phyloP scores from a whole-genome alignment of 2,329 filamentous ascomycete species.

The Ascocoryne sarcoides region DNA sequence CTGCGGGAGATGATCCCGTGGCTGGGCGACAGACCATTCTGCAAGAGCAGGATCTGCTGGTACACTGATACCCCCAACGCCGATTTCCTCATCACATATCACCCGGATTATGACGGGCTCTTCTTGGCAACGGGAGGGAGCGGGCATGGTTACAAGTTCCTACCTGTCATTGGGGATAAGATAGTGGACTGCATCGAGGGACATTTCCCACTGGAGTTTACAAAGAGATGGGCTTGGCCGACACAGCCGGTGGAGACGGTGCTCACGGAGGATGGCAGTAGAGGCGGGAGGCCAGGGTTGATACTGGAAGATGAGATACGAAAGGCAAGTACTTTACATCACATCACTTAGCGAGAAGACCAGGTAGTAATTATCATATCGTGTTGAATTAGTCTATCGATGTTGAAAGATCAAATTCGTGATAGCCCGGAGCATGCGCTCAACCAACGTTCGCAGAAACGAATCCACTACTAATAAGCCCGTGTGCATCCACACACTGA shows the following conservation, averaged over 20 bases:
- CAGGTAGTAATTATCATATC: slow-evolving; percentile 6
- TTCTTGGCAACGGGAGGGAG: slow-evolving; percentile 42
- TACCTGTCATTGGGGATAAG: slow-evolving; percentile 38
- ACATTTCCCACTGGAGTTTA: slow-evolving; percentile 33
- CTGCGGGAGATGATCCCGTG: slow-evolving; percentile 41
- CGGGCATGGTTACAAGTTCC: slow-evolving; percentile 43
- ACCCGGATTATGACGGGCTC: slow-evolving; percentile 38
- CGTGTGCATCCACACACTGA: background rate
- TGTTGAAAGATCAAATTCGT: slow-evolving; percentile 9
- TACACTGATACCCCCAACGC: slow-evolving; percentile 57
- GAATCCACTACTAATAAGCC: slow-evolving; percentile 12
- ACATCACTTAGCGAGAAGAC: background rate
- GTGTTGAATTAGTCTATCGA: slow-evolving; percentile 18
- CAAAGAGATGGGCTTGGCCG: slow-evolving; percentile 46
- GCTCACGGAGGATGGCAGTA: slow-evolving; percentile 25
- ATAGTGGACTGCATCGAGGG: slow-evolving; percentile 34
- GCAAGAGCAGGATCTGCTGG: slow-evolving; percentile 48
- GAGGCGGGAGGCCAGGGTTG: slow-evolving; percentile 23
- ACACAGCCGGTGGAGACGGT: slow-evolving; percentile 22
- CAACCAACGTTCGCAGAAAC: slow-evolving; percentile 9
- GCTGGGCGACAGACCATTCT: slow-evolving; percentile 43
- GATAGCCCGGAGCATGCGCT: slow-evolving; percentile 6
- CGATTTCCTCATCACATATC: slow-evolving; percentile 51
- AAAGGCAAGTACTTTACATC: slow-evolving; percentile 12
- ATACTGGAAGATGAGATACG: slow-evolving; percentile 19